These are phyloP conservation scores for Knufia fluminis DNA, from an alignment of 2,329 filamentous ascomycete species.

Conservation along the genomic window DNA sequence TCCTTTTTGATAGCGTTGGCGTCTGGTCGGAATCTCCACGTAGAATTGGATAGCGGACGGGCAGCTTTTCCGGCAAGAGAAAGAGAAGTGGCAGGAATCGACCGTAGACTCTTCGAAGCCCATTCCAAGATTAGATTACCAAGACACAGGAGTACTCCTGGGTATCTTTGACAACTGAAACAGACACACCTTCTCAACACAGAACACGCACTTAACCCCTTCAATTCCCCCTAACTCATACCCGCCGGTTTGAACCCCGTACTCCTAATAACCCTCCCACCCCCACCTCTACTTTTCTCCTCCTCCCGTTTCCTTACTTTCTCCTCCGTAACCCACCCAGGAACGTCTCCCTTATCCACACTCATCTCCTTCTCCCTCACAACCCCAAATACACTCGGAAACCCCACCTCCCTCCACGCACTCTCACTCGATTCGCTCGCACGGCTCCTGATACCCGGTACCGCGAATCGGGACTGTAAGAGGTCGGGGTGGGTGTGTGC, in stretches of 20 bases:
- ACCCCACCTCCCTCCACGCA: constrained; percentile 35
- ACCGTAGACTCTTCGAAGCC: no score
- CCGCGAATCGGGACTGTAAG: constrained; percentile 59
- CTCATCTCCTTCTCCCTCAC: constrained; percentile 53
- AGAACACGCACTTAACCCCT: no score
- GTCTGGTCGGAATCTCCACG: no score
- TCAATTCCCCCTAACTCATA: not conserved
- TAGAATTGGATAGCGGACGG: no score
- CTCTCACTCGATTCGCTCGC: not conserved
- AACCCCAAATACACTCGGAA: constrained; percentile 63
- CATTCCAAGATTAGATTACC: no score
- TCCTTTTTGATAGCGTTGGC: no score
- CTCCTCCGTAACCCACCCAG: constrained; percentile 60
- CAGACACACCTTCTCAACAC: no score
- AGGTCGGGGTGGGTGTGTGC: constrained; percentile 52
- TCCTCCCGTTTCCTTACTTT: constrained; percentile 9
- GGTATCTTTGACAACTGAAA: no score
- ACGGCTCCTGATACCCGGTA: constrained; percentile 63
- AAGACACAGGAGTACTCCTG: no score
- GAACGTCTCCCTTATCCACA: constrained; percentile 57
- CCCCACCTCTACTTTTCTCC: not conserved
- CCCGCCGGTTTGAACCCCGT: not conserved
- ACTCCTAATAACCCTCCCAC: constrained; percentile 1
- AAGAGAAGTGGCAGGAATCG: no score
- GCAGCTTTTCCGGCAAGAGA: no score